phyloP scores from a whole-genome alignment of 2,329 filamentous ascomycete genomes.

The Exophiala aquamarina region DNA sequence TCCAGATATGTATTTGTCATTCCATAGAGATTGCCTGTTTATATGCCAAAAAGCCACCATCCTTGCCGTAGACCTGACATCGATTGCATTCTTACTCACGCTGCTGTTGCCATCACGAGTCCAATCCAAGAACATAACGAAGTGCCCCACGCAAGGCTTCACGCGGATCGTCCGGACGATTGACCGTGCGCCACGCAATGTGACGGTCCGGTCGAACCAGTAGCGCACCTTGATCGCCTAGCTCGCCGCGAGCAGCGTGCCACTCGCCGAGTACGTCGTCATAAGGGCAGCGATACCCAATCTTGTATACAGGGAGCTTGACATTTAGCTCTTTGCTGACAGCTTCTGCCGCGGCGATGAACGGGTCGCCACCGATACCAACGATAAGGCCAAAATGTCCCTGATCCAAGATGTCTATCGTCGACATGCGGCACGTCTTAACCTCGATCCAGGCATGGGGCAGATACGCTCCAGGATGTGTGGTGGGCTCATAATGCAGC shows the following conservation, averaged over 20 bases:
- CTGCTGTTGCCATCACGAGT: too few species aligned
- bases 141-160: constrained; percentile 1
- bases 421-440: not conserved
- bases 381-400: constrained; percentile 4
- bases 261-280: constrained; percentile 9
- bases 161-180: constrained; percentile 2
- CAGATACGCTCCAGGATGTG: constrained; percentile 30
- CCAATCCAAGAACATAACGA: too few species aligned
- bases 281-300: constrained; percentile 4
- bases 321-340: not conserved
- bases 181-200: constrained; percentile 7
- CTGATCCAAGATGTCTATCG: constrained; percentile 4
- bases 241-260: not conserved
- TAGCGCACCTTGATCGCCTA: constrained; percentile 4
- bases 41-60: too few species aligned
- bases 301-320: constrained; percentile 1
- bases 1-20: too few species aligned
- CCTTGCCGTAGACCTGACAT: too few species aligned
- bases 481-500: constrained; percentile 7
- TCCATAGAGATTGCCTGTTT: too few species aligned
- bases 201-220: constrained; percentile 10
- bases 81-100: too few species aligned
- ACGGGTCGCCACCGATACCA: constrained; percentile 7
- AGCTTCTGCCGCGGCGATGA: not conserved
- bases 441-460: constrained; percentile 31